phyloP scores from a whole-genome alignment of 164 flowering plant species.

The Piper betle region DNA sequence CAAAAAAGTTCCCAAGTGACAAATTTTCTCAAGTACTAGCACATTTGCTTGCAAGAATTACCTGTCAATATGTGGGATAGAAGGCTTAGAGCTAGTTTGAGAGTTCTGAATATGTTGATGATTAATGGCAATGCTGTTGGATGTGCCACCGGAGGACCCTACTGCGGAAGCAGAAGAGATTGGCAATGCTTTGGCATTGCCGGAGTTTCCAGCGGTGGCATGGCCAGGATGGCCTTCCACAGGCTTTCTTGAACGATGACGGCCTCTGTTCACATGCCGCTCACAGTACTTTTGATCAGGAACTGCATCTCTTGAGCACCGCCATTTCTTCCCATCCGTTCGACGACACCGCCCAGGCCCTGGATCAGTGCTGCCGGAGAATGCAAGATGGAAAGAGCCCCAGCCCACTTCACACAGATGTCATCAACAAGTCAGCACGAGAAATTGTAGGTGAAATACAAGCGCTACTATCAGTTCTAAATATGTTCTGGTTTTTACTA shows the following conservation, averaged over 20 bases:
- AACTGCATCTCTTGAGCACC: constrained; percentile 92
- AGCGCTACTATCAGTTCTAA: no score
- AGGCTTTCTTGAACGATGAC: constrained; percentile 99
- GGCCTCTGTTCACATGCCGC: constrained; percentile 92
- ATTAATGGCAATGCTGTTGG: constrained; percentile 28
- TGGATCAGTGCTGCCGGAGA: constrained; percentile 68
- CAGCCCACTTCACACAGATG: constrained; percentile 52
- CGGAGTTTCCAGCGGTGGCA: constrained; percentile 40
- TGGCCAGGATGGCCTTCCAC: constrained; percentile 97
- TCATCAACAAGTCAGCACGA: background rate
- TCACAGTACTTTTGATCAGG: constrained; percentile 93
- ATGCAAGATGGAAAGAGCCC: constrained; percentile 85
- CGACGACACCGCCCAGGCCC: constrained; percentile 96
- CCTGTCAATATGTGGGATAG: constrained; percentile 32
- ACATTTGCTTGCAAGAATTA: constrained; percentile 6
- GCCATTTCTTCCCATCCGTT: constrained; percentile 99
- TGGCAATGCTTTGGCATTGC: constrained; percentile 22
- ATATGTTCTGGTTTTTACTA: no score
- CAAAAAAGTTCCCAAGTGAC: background rate
- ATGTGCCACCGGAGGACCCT: constrained; percentile 21
- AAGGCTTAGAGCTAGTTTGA: constrained; percentile 25
- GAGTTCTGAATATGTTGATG: constrained; percentile 36
- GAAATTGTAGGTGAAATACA: no score
- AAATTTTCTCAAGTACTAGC: background rate
- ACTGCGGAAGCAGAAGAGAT: constrained; percentile 19